These are phyloP conservation scores for Cladorrhinum sp. DNA, from an alignment of 2,329 filamentous ascomycete species.

Conservation along the genomic window DNA sequence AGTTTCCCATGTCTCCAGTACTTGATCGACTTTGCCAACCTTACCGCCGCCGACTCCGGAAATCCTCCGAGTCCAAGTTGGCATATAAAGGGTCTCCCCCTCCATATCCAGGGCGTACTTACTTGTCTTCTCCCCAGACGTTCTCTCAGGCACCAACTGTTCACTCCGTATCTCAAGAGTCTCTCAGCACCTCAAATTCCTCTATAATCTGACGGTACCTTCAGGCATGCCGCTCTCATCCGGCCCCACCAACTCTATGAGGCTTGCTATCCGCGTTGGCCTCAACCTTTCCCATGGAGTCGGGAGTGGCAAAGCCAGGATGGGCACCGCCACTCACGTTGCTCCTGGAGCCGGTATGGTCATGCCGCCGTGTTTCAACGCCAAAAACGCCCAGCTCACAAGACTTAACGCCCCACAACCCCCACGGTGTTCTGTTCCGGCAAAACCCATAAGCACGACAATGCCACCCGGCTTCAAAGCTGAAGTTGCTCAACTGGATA, in stretches of 20 bases:
- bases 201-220: no score
- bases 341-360: background rate
- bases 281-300: constrained; percentile 8
- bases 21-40: constrained; percentile 3
- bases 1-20: constrained; percentile 1
- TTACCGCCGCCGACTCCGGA: constrained; percentile 8
- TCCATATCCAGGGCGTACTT: background rate
- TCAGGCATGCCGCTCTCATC: background rate
- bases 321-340: constrained; percentile 15
- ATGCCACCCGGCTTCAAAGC: constrained; percentile 34
- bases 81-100: constrained; percentile 4
- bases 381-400: constrained; percentile 2
- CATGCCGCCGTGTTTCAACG: constrained; percentile 22
- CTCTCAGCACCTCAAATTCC: background rate
- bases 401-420: background rate
- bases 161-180: background rate
- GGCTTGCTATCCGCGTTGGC: constrained; percentile 6
- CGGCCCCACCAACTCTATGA: constrained; percentile 4
- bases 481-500: constrained; percentile 35
- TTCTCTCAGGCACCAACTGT: background rate
- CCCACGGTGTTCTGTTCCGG: background rate
- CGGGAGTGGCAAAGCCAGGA: constrained; percentile 10
- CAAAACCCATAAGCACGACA: constrained; percentile 12
- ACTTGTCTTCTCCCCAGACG: background rate
- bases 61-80: background rate